These are phyloP conservation scores for Dactylellina haptotyla DNA, from an alignment of 2,329 filamentous ascomycete genomes.

Conservation along the genomic window DNA sequence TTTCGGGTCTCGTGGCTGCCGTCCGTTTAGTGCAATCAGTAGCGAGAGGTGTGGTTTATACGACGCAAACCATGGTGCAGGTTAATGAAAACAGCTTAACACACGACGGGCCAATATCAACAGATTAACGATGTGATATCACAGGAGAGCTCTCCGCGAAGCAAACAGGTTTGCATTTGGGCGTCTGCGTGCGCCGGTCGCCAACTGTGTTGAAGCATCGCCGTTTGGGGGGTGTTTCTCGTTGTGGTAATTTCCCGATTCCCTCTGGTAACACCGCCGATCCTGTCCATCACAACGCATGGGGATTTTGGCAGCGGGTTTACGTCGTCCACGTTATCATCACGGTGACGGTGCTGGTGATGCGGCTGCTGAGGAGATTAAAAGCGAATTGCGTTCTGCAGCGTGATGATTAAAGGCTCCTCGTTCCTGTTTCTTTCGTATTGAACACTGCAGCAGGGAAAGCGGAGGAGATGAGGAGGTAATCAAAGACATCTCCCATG, in stretches of 20 bases:
- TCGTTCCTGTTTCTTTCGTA: constrained; percentile 15
- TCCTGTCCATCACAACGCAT: constrained; percentile 19
- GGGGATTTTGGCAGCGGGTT: not conserved
- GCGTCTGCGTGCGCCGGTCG: not conserved
- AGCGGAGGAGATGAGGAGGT: constrained; percentile 30
- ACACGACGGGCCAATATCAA: not conserved
- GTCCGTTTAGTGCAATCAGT: not conserved
- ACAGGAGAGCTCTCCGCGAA: not conserved
- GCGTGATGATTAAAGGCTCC: constrained; percentile 9
- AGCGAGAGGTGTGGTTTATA: constrained; percentile 13
- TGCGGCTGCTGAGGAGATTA: not conserved
- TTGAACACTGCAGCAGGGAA: constrained; percentile 30
- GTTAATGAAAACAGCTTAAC: constrained; percentile 34
- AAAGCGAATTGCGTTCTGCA: too few species aligned
- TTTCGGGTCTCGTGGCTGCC: not conserved
- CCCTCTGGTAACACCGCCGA: constrained; percentile 12
- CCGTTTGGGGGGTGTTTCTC: not conserved
- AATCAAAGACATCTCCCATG: constrained; percentile 36
- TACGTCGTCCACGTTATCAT: not conserved
- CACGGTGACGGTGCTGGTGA: not conserved
- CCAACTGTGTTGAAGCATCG: not conserved
- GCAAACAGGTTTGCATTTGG: not conserved
- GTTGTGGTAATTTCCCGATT: constrained; percentile 24
- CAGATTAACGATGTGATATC: not conserved
- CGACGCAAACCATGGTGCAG: constrained; percentile 47